A percentile compares a stretch with the other conserved stretches of the same genome.
Conservation (phyloP, 2,329 filamentous ascomycete species). For the Fusarium lyarnte region DNA sequence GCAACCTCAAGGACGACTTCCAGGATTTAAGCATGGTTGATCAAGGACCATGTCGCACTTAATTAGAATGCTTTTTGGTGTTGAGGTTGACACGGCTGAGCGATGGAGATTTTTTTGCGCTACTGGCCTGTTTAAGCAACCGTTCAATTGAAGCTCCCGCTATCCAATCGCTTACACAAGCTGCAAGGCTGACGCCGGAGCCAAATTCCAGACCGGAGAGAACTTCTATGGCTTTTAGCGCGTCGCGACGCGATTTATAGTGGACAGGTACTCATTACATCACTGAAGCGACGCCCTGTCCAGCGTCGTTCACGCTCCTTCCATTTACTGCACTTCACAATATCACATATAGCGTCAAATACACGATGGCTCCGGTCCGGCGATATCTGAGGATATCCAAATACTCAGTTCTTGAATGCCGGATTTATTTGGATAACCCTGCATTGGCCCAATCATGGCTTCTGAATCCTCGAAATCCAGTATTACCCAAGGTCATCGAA, state of each 20-base stretch:
- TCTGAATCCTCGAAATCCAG: constrained; percentile 77
- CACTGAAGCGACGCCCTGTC: constrained; percentile 14
- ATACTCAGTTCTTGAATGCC: constrained; percentile 94
- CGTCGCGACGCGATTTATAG: constrained; percentile 27
- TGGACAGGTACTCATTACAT: constrained; percentile 34
- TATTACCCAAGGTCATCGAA: constrained; percentile 84
- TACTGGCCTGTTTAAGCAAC: constrained; percentile 1
- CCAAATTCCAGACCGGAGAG: neutral
- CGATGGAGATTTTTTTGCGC: constrained; percentile 38
- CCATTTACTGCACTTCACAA: neutral
- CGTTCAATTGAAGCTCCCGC: constrained; percentile 15
- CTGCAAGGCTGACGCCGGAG: constrained; percentile 39
- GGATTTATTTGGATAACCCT: constrained; percentile 94
- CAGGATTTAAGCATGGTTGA: constrained; percentile 66
- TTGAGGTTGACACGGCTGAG: constrained; percentile 26
- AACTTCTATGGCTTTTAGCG: constrained; percentile 24
- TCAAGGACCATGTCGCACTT: constrained; percentile 43
- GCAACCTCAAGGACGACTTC: constrained; percentile 79
- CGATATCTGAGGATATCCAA: constrained; percentile 92
- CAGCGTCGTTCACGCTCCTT: neutral
- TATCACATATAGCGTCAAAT: neutral
- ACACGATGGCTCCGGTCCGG: constrained; percentile 82
- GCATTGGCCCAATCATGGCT: constrained; percentile 85
- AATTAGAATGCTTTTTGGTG: constrained; percentile 1
- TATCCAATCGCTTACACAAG: constrained; percentile 22